A percentile compares a stretch with the other conserved stretches of the same genome.
Evolutionary conservation across 495 filamentous ascomycete genomes (phyloP).

Genomic region (Aspergillus avenaceus): DNA sequence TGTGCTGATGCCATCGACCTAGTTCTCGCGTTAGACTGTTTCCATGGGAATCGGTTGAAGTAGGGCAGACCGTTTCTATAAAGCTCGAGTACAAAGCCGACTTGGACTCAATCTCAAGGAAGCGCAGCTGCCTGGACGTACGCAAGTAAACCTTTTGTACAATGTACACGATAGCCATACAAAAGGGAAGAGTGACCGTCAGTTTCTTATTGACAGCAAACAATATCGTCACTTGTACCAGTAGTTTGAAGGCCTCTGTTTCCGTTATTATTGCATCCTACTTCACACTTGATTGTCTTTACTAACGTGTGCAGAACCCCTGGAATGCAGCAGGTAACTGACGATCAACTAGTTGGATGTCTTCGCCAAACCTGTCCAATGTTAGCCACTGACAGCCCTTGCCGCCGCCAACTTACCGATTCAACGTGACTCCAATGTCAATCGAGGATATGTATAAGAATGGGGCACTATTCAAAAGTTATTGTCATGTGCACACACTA

Average conservation of each 20-base stretch:
- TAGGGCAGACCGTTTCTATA: conserved; percentile 26
- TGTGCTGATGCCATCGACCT: conserved; percentile 39
- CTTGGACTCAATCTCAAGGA: conserved; percentile 31
- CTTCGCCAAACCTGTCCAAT: background rate
- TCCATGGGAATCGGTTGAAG: conserved; percentile 7
- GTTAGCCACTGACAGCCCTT: background rate
- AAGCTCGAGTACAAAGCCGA: conserved; percentile 38
- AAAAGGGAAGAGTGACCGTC: conserved; percentile 5
- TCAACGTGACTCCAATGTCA: background rate
- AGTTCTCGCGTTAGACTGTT: background rate
- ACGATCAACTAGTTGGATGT: conserved; percentile 4
- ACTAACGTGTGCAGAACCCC: conserved; percentile 20
- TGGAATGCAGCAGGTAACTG: conserved; percentile 23
- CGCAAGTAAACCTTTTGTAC: conserved; percentile 15
- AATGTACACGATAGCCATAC: conserved; percentile 9
- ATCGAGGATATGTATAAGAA: background rate
- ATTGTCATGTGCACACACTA: background rate
- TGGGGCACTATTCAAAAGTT: background rate
- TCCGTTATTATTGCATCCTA: background rate
- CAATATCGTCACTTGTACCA: conserved; percentile 27
- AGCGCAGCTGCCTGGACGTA: conserved; percentile 16
- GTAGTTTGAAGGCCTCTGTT: conserved; percentile 16
- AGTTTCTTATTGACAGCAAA: conserved; percentile 15
- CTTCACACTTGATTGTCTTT: background rate
- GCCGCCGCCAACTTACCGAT: background rate